Percentiles rank a stretch among this genome's conserved stretches.
Evolutionary conservation across 2,329 filamentous ascomycete species (phyloP).

Genomic region (Dactylellina drechsleri): DNA sequence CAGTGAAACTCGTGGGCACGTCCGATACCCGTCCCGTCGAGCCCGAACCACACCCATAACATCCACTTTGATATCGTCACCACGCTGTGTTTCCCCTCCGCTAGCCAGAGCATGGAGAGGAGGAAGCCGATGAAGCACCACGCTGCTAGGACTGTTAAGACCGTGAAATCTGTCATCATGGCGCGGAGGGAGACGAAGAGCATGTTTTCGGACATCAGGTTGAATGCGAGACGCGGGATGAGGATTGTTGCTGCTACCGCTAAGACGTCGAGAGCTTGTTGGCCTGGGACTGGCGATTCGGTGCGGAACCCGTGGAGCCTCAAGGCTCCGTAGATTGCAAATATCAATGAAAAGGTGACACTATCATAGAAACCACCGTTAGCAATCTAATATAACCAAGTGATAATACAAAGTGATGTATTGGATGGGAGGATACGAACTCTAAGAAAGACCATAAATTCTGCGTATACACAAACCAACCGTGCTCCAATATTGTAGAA

Average conservation of each 20-base stretch:
- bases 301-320: constrained; percentile 73
- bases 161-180: constrained; percentile 87
- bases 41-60: constrained; percentile 91
- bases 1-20: constrained; percentile 76
- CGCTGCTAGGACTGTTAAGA: constrained; percentile 76
- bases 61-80: constrained; percentile 87
- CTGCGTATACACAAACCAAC: constrained; percentile 83
- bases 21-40: constrained; percentile 74
- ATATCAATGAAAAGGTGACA: constrained; percentile 79
- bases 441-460: constrained; percentile 90
- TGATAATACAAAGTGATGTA: neutral
- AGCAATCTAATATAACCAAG: neutral
- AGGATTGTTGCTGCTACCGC: constrained; percentile 81
- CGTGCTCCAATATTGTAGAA: constrained; percentile 79
- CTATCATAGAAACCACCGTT: constrained; percentile 2
- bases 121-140: constrained; percentile 89
- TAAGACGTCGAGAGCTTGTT: constrained; percentile 81
- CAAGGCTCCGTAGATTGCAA: constrained; percentile 73
- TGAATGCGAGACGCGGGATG: constrained; percentile 82
- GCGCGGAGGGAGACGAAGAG: constrained; percentile 82
- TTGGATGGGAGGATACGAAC: constrained; percentile 11
- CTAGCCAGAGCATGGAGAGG: constrained; percentile 81
- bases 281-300: constrained; percentile 65
- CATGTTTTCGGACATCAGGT: constrained; percentile 82
- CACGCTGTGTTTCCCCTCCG: constrained; percentile 71